Base-by-base conservation (phyloP, 2,329 filamentous ascomycete genomes). In the Apiospora aurea region DNA sequence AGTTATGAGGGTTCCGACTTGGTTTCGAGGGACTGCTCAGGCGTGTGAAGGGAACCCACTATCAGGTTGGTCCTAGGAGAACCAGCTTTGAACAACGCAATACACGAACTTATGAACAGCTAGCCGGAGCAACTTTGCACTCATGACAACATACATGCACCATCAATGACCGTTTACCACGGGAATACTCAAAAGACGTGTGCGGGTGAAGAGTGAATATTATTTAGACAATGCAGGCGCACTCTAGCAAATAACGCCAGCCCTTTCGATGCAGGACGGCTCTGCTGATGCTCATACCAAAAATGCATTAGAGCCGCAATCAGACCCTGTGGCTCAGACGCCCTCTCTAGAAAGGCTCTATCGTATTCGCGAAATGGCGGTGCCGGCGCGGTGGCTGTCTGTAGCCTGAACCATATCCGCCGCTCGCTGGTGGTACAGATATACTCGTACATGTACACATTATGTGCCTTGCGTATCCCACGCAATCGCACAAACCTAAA, bases 391-490 rank as follows among this genome's bases (percentile, higher is more conserved):
- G 29, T 64, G 29, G 21, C 34, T 21, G 4, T 41, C 8, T 24
- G 34, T n/a, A 38, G 57, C 34, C 34, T 41, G 18, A 34, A n/a
- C 34, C 21, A n/a, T 64, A 29, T 6, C 14, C 29, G 26, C 29
- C 34, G 46, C 46, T 49, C 21, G 21, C 21, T 64, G 34, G 29
- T 64, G 57, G 57, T 64, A 64, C 57, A 64, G 21, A 64, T 64
- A 64, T 64, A 64, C 57, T 41, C 57, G 21, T 64, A 64, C 57
- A 64, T 14, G 34, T 64, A 64, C 21, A 64, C 18, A 64, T 64
- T 64, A 41, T 34, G 21, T 5, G 11, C 21, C n/a, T 64, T 64
- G 34, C 57, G 57, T 64, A 41, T 41, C 10, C 34, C 13, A 41
- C 57, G 34, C 57, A 64, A 41, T 24, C 29, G 57, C 18, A 14